Evolutionary conservation across 495 filamentous ascomycete genomes (phyloP).

Genomic region (Cercophora samala): DNA sequence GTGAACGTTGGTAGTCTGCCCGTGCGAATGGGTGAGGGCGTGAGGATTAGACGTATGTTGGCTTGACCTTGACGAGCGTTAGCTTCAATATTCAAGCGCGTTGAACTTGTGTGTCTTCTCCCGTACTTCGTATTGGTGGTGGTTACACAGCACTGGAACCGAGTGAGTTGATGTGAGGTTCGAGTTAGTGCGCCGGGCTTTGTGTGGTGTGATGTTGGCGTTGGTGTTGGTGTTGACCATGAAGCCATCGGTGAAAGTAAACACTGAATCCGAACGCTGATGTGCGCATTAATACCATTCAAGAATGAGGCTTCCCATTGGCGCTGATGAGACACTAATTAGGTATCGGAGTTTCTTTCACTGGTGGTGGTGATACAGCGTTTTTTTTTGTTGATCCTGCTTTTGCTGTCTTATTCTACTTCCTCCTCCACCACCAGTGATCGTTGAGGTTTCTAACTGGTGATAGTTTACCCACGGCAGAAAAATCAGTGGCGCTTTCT

Average conservation of each 20-base stretch:
- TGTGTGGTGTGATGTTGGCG: background rate
- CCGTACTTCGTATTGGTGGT: background rate
- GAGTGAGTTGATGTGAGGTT: background rate
- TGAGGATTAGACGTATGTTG: background rate
- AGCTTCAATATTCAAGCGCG: background rate
- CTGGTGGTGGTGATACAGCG: background rate
- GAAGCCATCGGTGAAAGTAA: background rate
- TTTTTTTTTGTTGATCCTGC: background rate
- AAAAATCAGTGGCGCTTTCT: background rate
- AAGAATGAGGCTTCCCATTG: background rate
- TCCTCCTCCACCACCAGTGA: background rate
- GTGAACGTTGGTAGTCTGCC: too few species aligned
- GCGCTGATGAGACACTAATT: background rate
- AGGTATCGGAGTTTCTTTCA: background rate
- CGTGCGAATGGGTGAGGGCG: background rate
- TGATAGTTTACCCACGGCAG: background rate
- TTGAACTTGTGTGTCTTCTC: background rate
- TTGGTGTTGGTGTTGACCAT: background rate
- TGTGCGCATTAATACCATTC: background rate
- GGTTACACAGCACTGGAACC: background rate
- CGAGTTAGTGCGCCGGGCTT: background rate
- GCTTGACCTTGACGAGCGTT: background rate
- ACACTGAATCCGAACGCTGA: background rate
- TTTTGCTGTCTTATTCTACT: background rate
- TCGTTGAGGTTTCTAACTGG: background rate